Conservation (phyloP, 2,329 filamentous ascomycete species). For the Aspergillus cejpii region DNA sequence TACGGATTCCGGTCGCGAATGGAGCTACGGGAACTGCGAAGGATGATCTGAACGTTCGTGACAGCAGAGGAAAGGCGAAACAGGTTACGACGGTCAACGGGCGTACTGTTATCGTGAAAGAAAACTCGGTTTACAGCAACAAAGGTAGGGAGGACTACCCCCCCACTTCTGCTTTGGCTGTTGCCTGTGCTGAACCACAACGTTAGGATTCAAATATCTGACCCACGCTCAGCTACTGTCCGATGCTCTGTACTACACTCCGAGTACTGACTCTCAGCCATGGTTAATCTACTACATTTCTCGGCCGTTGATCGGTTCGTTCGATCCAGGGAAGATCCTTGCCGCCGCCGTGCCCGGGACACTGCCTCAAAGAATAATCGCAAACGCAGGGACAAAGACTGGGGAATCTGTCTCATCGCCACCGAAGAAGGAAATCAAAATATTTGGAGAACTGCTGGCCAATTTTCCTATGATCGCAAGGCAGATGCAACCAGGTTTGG, state of each 20-base stretch:
- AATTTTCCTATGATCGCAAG: slow-evolving; percentile 92
- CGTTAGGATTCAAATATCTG: slow-evolving; percentile 76
- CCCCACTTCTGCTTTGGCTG: neutral
- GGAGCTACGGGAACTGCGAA: slow-evolving; percentile 43
- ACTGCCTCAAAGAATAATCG: slow-evolving; percentile 25
- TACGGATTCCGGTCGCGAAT: slow-evolving; percentile 63
- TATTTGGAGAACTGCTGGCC: slow-evolving; percentile 80
- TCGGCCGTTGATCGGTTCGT: slow-evolving; percentile 73
- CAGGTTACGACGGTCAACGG: slow-evolving; percentile 91
- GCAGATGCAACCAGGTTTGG: slow-evolving; percentile 89
- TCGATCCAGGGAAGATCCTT: slow-evolving; percentile 66
- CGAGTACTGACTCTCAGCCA: slow-evolving; percentile 80
- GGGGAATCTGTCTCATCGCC: slow-evolving; percentile 33
- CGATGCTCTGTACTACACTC: slow-evolving; percentile 82
- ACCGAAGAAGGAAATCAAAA: slow-evolving; percentile 83
- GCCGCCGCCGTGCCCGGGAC: slow-evolving; percentile 54
- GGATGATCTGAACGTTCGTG: slow-evolving; percentile 62
- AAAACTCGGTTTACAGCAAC: slow-evolving; percentile 87
- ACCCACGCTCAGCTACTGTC: slow-evolving; percentile 81
- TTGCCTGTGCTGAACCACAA: slow-evolving; percentile 13
- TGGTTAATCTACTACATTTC: slow-evolving; percentile 98
- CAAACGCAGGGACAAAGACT: slow-evolving; percentile 20
- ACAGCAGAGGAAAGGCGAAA: slow-evolving; percentile 86
- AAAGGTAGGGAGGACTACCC: slow-evolving; percentile 63
- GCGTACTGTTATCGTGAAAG: slow-evolving; percentile 87